Percentiles rank a stretch among this genome's conserved stretches.
Evolutionary conservation across 805 yeast species (phyloP).

Genomic region (Ogataea ramenticola): DNA sequence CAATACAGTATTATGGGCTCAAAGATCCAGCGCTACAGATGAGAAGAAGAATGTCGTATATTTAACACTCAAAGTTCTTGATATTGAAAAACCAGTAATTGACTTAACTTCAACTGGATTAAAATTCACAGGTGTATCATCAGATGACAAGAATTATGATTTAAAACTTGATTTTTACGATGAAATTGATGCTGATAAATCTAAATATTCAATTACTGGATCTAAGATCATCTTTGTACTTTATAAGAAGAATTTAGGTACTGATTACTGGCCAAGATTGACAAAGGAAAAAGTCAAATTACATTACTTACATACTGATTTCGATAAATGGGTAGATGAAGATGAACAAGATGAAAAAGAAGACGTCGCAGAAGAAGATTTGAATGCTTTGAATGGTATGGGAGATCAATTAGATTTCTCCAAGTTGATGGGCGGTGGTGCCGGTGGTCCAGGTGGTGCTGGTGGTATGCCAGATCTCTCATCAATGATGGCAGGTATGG

Average conservation of each 20-base stretch:
- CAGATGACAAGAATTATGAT: slow-evolving; percentile 50
- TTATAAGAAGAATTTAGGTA: slow-evolving; percentile 58
- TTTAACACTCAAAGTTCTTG: slow-evolving; percentile 67
- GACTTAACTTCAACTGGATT: slow-evolving; percentile 51
- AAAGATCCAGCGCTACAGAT: slow-evolving; percentile 76
- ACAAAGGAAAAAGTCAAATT: slow-evolving; percentile 78
- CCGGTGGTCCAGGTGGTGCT: slow-evolving; percentile 24
- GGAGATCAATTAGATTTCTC: slow-evolving; percentile 22
- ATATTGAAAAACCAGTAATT: slow-evolving; percentile 55
- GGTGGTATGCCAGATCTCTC: slow-evolving; percentile 23
- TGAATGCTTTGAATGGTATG: slow-evolving; percentile 14
- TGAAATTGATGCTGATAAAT: slow-evolving; percentile 60
- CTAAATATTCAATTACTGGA: slow-evolving; percentile 52
- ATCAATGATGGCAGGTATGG: slow-evolving; percentile 10
- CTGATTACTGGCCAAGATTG: slow-evolving; percentile 93
- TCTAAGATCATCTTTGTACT: slow-evolving; percentile 58
- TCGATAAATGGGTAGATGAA: slow-evolving; percentile 97
- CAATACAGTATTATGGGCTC: slow-evolving; percentile 94
- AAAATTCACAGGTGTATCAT: slow-evolving; percentile 40
- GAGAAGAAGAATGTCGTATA: slow-evolving; percentile 67
- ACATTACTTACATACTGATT: slow-evolving; percentile 85
- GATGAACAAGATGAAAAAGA: slow-evolving; percentile 84
- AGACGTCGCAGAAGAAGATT: slow-evolving; percentile 24
- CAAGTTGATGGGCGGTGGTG: slow-evolving; percentile 39
- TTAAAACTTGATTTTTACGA: slow-evolving; percentile 69